Evolutionary conservation across 2,329 filamentous ascomycete genomes (phyloP).

Genomic region (Diaporthe nobilis): DNA sequence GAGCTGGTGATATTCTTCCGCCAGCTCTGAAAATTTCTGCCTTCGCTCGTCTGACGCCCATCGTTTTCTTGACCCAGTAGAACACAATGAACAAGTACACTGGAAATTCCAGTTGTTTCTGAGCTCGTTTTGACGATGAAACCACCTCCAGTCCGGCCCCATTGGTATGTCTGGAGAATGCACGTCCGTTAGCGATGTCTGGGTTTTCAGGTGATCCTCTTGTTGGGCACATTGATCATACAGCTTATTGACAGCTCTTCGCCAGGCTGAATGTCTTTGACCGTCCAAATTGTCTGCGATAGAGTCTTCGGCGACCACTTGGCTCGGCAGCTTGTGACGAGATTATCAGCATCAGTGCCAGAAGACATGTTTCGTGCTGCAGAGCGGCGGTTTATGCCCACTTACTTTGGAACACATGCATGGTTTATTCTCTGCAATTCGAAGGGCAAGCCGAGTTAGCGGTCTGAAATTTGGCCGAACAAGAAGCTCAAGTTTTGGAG

Average conservation of each 20-base stretch:
- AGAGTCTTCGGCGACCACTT: slow-evolving; percentile 11
- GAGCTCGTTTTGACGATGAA: background rate
- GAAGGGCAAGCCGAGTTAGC: background rate
- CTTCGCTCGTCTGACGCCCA: background rate
- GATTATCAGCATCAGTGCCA: background rate
- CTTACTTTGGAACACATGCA: slow-evolving; percentile 18
- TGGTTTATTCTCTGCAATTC: slow-evolving; percentile 2
- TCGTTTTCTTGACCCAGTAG: background rate
- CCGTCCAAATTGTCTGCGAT: slow-evolving; percentile 13
- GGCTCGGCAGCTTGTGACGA: background rate
- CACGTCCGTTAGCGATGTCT: background rate
- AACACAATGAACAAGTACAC: slow-evolving; percentile 6
- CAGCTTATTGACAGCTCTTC: slow-evolving; percentile 23
- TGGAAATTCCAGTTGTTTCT: slow-evolving; percentile 12
- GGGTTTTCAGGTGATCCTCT: background rate
- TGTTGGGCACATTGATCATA: background rate
- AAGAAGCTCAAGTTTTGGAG: too few relatives aligned
- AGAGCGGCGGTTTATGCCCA: background rate
- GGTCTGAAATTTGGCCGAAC: too few relatives aligned
- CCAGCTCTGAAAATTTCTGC: background rate
- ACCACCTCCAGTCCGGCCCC: slow-evolving; percentile 1
- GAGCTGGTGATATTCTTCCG: background rate
- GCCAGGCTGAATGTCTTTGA: slow-evolving; percentile 1
- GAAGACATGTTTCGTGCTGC: background rate
- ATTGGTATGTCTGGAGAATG: slow-evolving; percentile 3